These are phyloP conservation scores for Dimargaris verticillata DNA, from an alignment of 192 early-diverging fungal genomes.

Conservation along the genomic window DNA sequence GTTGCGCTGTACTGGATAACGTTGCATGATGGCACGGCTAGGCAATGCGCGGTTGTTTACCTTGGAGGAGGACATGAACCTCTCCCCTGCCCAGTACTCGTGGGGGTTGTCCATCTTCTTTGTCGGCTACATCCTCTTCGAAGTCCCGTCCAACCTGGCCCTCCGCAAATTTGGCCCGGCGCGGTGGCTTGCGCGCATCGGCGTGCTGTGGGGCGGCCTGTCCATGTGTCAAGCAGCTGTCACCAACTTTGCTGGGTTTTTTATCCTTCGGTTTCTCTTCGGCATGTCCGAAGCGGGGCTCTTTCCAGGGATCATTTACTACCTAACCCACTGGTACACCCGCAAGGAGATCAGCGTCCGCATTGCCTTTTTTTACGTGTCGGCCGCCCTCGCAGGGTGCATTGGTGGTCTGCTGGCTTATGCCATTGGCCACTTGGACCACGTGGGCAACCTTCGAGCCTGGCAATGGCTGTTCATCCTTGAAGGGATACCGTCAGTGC, in stretches of 20 bases:
- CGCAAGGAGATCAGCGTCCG: conserved; percentile 11
- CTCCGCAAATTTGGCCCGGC: conserved; percentile 43
- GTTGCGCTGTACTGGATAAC: not conserved
- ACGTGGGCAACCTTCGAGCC: conserved; percentile 32
- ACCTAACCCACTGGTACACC: conserved; percentile 12
- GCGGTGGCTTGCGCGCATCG: conserved; percentile 40
- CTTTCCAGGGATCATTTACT: conserved; percentile 6
- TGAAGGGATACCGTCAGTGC: conserved; percentile 36
- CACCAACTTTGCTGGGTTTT: conserved; percentile 24
- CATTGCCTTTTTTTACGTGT: conserved; percentile 32
- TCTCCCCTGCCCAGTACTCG: conserved; percentile 22
- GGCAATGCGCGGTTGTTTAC: conserved; percentile 45
- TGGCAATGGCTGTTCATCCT: conserved; percentile 55
- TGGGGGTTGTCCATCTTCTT: conserved; percentile 32
- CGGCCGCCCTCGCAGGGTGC: conserved; percentile 31
- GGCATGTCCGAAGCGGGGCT: conserved; percentile 10
- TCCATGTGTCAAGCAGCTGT: conserved; percentile 43
- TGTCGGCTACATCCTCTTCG: conserved; percentile 48
- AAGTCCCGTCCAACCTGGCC: conserved; percentile 63
- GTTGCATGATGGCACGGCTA: not conserved
- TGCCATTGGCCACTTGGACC: conserved; percentile 35
- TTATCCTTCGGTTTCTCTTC: conserved; percentile 9
- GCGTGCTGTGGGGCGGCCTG: conserved; percentile 53
- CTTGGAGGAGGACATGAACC: conserved; percentile 22
- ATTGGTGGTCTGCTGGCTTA: conserved; percentile 36